Evolutionary conservation across 129 eudicot genomes (phyloP).

Genomic region (Daucus carota): DH1_v3.0 NC_030382.2:42192501-42193000

Average conservation of each 20-base stretch:
- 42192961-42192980: slow-evolving; percentile 39
- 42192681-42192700: slow-evolving; percentile 67
- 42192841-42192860: slow-evolving; percentile 87
- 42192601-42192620: slow-evolving; percentile 58
- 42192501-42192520: slow-evolving; percentile 49
- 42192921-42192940: slow-evolving; percentile 62
- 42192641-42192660: slow-evolving; percentile 59
- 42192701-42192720: slow-evolving; percentile 65
- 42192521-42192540: slow-evolving; percentile 54
- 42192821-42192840: slow-evolving; percentile 71
- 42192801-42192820: slow-evolving; percentile 80
- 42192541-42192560: slow-evolving; percentile 40
- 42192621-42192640: slow-evolving; percentile 74
- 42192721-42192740: slow-evolving; percentile 88
- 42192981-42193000: slow-evolving; percentile 76
- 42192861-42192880: slow-evolving; percentile 97
- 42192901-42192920: slow-evolving; percentile 67
- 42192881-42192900: slow-evolving; percentile 83
- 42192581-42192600: slow-evolving; percentile 82
- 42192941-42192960: slow-evolving; percentile 49
- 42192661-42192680: slow-evolving; percentile 50
- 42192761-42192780: slow-evolving; percentile 75
- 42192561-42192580: slow-evolving; percentile 77
- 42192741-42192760: slow-evolving; percentile 93
- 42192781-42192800: slow-evolving; percentile 76